A percentile compares a stretch with the other conserved stretches of the same genome.
Evolutionary conservation across 2,329 filamentous ascomycete genomes (phyloP).

Genomic region (Diaporthe caulivora): DNA sequence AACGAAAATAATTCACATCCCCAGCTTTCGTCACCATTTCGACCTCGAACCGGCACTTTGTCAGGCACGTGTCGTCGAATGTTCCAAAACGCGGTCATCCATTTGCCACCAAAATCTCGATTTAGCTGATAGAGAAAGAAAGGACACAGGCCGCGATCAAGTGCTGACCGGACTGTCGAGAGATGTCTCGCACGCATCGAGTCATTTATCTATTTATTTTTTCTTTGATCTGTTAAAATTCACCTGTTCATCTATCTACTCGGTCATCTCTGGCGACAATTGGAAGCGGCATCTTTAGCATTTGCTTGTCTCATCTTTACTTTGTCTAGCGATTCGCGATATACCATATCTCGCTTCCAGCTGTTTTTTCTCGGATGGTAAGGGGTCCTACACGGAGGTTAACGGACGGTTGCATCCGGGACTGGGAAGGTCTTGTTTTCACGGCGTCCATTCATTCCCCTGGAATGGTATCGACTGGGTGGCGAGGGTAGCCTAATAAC

Average conservation of each 20-base stretch:
- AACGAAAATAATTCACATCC: not conserved
- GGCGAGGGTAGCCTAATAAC: not conserved
- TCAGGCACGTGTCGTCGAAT: not conserved
- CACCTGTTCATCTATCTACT: constrained; percentile 17
- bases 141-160: constrained; percentile 35
- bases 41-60: not conserved
- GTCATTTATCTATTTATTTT: not conserved
- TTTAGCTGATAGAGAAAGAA: constrained; percentile 29
- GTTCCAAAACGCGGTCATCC: not conserved
- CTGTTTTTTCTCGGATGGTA: constrained; percentile 1
- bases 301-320: not conserved
- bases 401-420: constrained; percentile 1
- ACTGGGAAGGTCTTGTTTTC: not conserved
- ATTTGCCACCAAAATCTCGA: constrained; percentile 23
- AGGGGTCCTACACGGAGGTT: not conserved
- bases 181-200: constrained; percentile 20
- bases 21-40: constrained; percentile 3
- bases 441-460: not conserved
- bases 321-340: constrained; percentile 18
- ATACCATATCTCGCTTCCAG: constrained; percentile 23
- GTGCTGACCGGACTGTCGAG: constrained; percentile 36
- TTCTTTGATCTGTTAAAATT: not conserved
- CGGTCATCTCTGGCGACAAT: constrained; percentile 5
- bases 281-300: constrained; percentile 10
- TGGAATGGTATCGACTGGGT: constrained; percentile 2